Conservation (phyloP, 179 eudicot genomes). For the Gypsophila paniculata region DNA sequence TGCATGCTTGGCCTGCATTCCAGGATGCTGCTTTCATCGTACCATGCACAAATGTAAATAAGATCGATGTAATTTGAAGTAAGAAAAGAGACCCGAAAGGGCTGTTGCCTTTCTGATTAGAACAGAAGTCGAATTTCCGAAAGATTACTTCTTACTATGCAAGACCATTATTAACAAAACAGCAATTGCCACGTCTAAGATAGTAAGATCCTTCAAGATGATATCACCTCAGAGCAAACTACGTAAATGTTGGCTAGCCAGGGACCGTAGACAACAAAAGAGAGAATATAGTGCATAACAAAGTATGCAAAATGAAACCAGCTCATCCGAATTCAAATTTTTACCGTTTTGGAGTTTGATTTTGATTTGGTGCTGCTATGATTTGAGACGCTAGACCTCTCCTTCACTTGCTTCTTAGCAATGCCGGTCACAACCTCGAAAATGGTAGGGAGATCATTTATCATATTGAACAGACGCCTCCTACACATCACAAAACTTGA, state of each 20-base stretch:
- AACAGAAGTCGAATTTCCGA: too few species aligned
- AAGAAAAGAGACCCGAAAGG: neutral
- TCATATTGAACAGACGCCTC: slow-evolving; percentile 42
- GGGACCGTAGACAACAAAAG: too few species aligned
- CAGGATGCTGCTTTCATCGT: slow-evolving; percentile 18
- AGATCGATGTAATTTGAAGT: neutral
- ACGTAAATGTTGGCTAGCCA: too few species aligned
- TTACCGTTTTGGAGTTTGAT: slow-evolving; percentile 38
- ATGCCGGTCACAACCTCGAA: slow-evolving; percentile 45
- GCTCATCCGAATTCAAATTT: neutral
- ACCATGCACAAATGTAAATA: slow-evolving; percentile 3
- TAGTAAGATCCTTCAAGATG: too few species aligned
- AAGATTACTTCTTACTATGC: too few species aligned
- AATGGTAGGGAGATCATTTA: slow-evolving; percentile 45
- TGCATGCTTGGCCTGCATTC: slow-evolving; percentile 37
- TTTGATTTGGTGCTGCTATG: slow-evolving; percentile 40
- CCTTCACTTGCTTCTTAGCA: slow-evolving; percentile 43
- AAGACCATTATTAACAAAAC: too few species aligned
- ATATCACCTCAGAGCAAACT: too few species aligned
- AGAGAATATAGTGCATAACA: too few species aligned
- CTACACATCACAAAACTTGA: slow-evolving; percentile 24
- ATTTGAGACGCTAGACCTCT: slow-evolving; percentile 36
- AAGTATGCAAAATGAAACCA: too few species aligned
- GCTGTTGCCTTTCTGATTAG: too few species aligned
- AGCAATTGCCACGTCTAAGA: too few species aligned